phyloP scores from a whole-genome alignment of 768 basidiomycete species.

The Gyrodon lividus region DNA sequence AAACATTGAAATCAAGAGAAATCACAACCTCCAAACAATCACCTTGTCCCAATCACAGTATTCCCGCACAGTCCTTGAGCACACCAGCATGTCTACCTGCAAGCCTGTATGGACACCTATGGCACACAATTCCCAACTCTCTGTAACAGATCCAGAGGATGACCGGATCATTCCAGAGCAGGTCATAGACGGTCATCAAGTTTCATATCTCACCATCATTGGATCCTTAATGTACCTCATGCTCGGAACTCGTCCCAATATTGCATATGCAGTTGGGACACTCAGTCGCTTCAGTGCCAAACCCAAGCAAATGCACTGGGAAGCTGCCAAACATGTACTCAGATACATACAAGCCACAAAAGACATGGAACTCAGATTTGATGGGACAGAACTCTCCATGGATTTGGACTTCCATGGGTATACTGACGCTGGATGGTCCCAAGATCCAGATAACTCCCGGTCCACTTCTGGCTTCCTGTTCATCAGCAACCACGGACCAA shows the following conservation, averaged over 20 bases:
- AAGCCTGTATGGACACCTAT: no score
- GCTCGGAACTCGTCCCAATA: background rate
- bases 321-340: slow-evolving; percentile 1
- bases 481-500: background rate
- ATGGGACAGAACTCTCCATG: background rate
- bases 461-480: background rate
- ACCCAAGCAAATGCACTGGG: background rate
- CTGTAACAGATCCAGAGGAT: no score
- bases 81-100: no score
- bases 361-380: slow-evolving; percentile 2
- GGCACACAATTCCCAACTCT: no score
- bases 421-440: background rate
- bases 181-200: no score
- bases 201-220: no score
- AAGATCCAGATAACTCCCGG: background rate
- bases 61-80: no score
- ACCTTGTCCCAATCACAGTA: background rate
- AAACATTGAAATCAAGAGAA: no score
- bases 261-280: background rate
- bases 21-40: no score
- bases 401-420: background rate
- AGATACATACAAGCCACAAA: background rate
- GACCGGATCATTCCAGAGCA: no score
- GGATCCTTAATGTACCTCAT: slow-evolving; percentile 4
- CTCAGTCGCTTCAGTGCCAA: background rate